These are phyloP conservation scores for Silene uniflora DNA, from an alignment of 148 eudicot species.

Conservation along the genomic window DNA sequence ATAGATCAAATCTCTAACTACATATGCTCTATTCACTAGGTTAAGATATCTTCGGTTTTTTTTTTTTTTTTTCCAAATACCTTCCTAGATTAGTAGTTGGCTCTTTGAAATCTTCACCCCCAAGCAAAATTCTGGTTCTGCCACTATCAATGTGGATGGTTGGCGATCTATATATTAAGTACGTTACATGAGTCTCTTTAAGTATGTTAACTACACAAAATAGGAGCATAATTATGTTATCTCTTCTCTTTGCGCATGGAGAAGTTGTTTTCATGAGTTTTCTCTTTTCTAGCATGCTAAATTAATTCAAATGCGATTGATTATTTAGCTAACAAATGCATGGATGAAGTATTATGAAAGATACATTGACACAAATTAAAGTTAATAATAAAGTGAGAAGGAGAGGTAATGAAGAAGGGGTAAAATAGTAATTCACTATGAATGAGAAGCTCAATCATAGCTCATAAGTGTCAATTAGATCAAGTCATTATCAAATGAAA, in stretches of 20 bases:
- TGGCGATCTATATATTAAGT: no score
- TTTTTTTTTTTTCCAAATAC: no score
- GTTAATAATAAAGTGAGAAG: not conserved
- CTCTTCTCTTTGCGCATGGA: not conserved
- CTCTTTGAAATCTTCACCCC: no score
- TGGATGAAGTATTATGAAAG: not conserved
- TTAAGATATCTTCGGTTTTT: not conserved
- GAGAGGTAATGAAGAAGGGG: not conserved
- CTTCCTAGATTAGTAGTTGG: no score
- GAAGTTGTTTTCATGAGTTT: not conserved
- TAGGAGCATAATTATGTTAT: not conserved
- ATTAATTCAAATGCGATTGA: not conserved
- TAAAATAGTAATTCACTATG: not conserved
- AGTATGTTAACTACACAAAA: not conserved
- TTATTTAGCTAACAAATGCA: not conserved
- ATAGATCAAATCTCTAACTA: no score
- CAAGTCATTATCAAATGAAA: conserved; percentile 22
- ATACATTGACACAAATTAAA: not conserved
- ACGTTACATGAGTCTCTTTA: no score
- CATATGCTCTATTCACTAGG: no score
- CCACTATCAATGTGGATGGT: no score
- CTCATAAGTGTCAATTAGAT: conserved; percentile 5
- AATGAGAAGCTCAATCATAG: conserved; percentile 10
- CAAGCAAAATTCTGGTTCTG: no score
- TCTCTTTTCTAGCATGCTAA: conserved; percentile 1